These are phyloP conservation scores for Grigorovia jiainica DNA, from an alignment of 805 yeast genomes.

Conservation along the genomic window DNA sequence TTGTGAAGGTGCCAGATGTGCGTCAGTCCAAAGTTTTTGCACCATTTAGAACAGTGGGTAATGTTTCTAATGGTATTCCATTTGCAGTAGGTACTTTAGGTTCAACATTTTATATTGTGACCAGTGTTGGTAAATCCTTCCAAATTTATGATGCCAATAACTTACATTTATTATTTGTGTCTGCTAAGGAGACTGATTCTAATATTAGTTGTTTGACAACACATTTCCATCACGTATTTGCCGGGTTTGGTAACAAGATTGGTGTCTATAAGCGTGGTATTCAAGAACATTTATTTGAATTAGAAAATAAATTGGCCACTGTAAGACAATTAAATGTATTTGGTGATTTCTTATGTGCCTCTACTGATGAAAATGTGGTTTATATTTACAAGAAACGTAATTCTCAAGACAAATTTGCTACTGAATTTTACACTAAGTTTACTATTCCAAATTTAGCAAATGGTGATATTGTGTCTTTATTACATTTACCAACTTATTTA, in stretches of 20 bases:
- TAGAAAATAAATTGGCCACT: conserved; percentile 24
- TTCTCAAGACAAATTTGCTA: conserved; percentile 33
- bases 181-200: conserved; percentile 63
- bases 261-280: conserved; percentile 81
- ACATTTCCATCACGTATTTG: conserved; percentile 77
- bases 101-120: conserved; percentile 74
- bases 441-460: conserved; percentile 44
- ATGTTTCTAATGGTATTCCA: conserved; percentile 79
- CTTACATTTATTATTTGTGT: conserved; percentile 74
- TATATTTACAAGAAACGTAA: conserved; percentile 44
- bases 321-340: conserved; percentile 50
- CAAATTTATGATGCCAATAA: conserved; percentile 91
- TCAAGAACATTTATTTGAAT: conserved; percentile 32
- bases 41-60: conserved; percentile 83
- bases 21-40: conserved; percentile 56
- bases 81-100: conserved; percentile 87
- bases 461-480: conserved; percentile 48
- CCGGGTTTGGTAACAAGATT: conserved; percentile 58
- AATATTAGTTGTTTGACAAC: conserved; percentile 66
- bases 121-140: conserved; percentile 81
- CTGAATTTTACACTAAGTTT: conserved; percentile 61
- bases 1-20: conserved; percentile 2
- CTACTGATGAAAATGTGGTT: conserved; percentile 37
- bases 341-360: conserved; percentile 68
- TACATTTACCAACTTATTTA: conserved; percentile 86